Evolutionary conservation across 495 filamentous ascomycete genomes (phyloP).

Genomic region (Podospora comata): DNA sequence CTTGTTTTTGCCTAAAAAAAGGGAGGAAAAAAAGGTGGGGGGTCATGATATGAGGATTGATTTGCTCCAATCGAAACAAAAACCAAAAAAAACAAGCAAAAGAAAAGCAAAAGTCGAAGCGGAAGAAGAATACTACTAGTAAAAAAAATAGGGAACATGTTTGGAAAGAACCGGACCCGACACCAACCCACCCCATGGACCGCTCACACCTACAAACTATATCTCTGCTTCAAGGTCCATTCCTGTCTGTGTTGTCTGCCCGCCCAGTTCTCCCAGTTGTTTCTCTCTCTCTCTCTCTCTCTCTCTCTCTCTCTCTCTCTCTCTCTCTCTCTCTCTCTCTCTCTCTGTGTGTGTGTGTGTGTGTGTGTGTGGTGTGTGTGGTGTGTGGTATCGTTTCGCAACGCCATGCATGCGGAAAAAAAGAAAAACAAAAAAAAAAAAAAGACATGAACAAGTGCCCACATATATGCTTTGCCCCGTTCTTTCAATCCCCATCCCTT

Average conservation of each 20-base stretch:
- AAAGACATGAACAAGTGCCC: conserved; percentile 5
- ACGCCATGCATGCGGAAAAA: conserved; percentile 13
- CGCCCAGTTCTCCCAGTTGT: background rate
- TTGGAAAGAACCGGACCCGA: background rate
- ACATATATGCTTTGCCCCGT: background rate
- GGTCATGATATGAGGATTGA: background rate
- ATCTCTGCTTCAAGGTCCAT: background rate
- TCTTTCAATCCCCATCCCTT: background rate
- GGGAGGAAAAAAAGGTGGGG: no score
- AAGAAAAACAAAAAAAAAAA: background rate
- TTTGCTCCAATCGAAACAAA: background rate
- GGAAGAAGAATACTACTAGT: background rate
- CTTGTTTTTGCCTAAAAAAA: background rate
- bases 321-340: no score
- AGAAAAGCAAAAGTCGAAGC: background rate
- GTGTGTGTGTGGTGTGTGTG: background rate
- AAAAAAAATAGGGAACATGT: background rate
- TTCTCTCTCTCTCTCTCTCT: no score
- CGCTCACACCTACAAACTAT: background rate
- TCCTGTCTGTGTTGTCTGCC: background rate
- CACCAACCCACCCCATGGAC: background rate
- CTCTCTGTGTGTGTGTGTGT: no score
- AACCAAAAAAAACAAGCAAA: conserved; percentile 7
- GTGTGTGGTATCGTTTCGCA: conserved; percentile 5
- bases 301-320: no score